Base-by-base conservation (phyloP, 169 alveolate genomes). In the Plasmodium gaboni region DNA sequence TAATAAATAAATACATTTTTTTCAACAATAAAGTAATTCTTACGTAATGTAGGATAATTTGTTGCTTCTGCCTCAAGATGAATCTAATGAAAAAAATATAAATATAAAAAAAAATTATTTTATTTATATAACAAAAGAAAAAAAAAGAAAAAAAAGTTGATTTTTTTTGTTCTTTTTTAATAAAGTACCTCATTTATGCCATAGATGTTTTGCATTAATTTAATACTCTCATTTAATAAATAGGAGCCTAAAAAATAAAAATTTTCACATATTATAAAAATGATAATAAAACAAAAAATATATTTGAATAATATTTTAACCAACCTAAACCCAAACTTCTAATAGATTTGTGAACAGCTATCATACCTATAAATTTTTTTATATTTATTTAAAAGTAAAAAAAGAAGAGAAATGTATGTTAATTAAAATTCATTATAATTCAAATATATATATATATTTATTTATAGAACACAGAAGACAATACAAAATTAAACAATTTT, bases 1-100 rank as follows among this genome's bases (percentile, higher is more conserved):
- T 68, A 12, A n/a, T 60, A 61, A 10, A 63, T 15, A 73, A 15
- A 38, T 64, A 19, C 22, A 19, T 10, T 32, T 2, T 38, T 38
- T 38, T 38, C 10, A 38, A 78, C 17, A 83, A 57, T 17, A 32
- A 69, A 51, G 57, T 44, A 57, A 42, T 46, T 57, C 68, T 68
- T 83, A 83, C 91, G 83, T 83, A 83, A 83, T 68, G 91, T 83
- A 24, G 91, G 91, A 12, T 68, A 42, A 63, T 83, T 83, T 28
- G 80, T 83, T 19, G 91, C 91, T 53, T 83, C 91, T 53, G 91
- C 91, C 26, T 83, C 91, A 59, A 83, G 91, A 22, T 83, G 85
- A 83, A 83, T 83, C 91, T 83, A 67, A 83, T 10, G 61, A 28
- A 50, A 53, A 51, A 53, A 48, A 26, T 55, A 74, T 13, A 38